Conservation (phyloP, 2,329 filamentous ascomycete species). For the Penicillium sp. region DNA sequence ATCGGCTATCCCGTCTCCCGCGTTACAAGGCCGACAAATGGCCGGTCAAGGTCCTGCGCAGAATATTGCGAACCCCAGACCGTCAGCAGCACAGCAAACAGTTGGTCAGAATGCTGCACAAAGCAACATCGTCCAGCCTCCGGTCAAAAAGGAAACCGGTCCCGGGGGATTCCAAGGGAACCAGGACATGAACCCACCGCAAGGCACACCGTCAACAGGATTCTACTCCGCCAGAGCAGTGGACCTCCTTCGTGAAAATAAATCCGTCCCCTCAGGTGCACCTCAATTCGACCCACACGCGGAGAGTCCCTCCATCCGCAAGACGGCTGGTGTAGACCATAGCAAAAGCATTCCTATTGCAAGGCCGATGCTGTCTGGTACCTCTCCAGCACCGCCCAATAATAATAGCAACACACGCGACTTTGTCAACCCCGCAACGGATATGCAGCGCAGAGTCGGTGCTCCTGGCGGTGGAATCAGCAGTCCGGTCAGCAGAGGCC, state of each 20-base stretch:
- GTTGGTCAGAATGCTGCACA: constrained; percentile 10
- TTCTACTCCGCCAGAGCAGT: constrained; percentile 72
- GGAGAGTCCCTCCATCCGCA: constrained; percentile 80
- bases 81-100: constrained; percentile 17
- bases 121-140: constrained; percentile 16
- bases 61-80: constrained; percentile 21
- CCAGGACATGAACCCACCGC: constrained; percentile 29
- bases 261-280: constrained; percentile 42
- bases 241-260: constrained; percentile 54
- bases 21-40: constrained; percentile 17
- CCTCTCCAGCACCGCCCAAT: constrained; percentile 28
- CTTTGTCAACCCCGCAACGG: constrained; percentile 36
- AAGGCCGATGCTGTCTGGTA: constrained; percentile 40
- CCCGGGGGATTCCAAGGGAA: constrained; percentile 4
- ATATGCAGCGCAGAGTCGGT: constrained; percentile 37
- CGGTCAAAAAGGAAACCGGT: constrained; percentile 27
- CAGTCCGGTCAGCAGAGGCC: constrained; percentile 35
- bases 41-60: constrained; percentile 17
- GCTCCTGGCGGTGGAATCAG: constrained; percentile 30
- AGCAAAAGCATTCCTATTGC: constrained; percentile 70
- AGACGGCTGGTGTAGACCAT: constrained; percentile 85
- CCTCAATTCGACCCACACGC: constrained; percentile 69
- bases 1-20: constrained; percentile 12
- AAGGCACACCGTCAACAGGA: constrained; percentile 37
- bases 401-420: constrained; percentile 30